phyloP scores from a whole-genome alignment of 2,329 filamentous ascomycete genomes.

The Atkinsonella hypoxylon region DNA sequence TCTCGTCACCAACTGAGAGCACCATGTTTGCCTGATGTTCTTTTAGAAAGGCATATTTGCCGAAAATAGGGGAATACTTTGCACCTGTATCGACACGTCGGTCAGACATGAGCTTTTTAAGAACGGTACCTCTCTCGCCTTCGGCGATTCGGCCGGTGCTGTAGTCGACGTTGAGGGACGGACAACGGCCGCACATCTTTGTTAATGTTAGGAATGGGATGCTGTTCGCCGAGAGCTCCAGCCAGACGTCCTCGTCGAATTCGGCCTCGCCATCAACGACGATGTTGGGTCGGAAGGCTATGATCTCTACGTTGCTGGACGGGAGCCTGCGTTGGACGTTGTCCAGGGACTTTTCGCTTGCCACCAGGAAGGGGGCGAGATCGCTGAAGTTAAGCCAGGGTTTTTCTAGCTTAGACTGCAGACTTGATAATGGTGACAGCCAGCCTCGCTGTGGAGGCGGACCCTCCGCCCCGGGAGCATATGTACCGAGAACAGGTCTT shows the following conservation, averaged over 20 bases:
- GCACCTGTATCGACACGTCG: slow-evolving; percentile 57
- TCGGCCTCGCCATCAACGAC: slow-evolving; percentile 48
- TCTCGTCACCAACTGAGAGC: slow-evolving; percentile 43
- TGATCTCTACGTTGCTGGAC: slow-evolving; percentile 43
- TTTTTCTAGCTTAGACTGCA: slow-evolving; percentile 17
- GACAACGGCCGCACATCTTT: slow-evolving; percentile 57
- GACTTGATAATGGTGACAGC: slow-evolving; percentile 20
- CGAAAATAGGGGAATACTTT: slow-evolving; percentile 61
- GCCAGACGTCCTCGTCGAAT: slow-evolving; percentile 67
- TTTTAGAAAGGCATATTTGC: slow-evolving; percentile 54
- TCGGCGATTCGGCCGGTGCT: slow-evolving; percentile 45
- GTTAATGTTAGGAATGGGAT: slow-evolving; percentile 42
- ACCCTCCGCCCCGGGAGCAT: slow-evolving; percentile 21
- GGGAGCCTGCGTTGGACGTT: slow-evolving; percentile 49
- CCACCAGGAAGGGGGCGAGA: slow-evolving; percentile 61
- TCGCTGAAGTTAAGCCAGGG: slow-evolving; percentile 60
- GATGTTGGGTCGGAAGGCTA: slow-evolving; percentile 63
- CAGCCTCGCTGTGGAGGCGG: slow-evolving; percentile 19
- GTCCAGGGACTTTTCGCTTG: slow-evolving; percentile 56
- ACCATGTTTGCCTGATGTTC: slow-evolving; percentile 13
- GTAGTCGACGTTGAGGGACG: slow-evolving; percentile 62
- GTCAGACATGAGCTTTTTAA: slow-evolving; percentile 61
- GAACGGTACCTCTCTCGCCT: slow-evolving; percentile 45
- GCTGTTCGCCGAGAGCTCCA: slow-evolving; percentile 36
- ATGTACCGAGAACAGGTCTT: slow-evolving; percentile 50